phyloP scores from a whole-genome alignment of 2,329 filamentous ascomycete genomes.

The Moelleriella libera region DNA sequence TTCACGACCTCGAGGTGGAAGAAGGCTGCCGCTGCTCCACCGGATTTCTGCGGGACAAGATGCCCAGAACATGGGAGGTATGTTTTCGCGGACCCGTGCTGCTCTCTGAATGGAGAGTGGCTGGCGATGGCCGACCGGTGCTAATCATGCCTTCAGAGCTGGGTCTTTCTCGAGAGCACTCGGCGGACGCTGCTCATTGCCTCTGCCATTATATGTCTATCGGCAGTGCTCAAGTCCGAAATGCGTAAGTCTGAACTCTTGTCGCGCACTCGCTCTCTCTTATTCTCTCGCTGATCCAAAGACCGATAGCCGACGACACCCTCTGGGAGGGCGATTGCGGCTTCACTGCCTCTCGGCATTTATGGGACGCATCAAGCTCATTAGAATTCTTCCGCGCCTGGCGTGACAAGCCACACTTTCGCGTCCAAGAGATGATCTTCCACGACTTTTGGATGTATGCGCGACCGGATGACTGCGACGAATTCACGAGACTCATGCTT shows the following conservation, averaged over 20 bases:
- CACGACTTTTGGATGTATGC: conserved; percentile 22
- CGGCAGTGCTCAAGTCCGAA: conserved; percentile 17
- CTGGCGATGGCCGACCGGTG: not conserved
- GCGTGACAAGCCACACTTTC: conserved; percentile 25
- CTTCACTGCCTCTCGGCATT: conserved; percentile 25
- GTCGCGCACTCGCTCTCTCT: not conserved
- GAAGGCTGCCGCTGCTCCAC: conserved; percentile 7
- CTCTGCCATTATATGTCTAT: conserved; percentile 17
- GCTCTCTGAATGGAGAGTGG: too few relatives aligned
- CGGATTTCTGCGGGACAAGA: conserved; percentile 10
- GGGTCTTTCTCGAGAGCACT: conserved; percentile 27
- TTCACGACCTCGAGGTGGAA: conserved; percentile 17
- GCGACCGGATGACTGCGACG: conserved; percentile 21
- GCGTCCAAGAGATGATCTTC: conserved; percentile 19
- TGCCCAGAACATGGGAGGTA: conserved; percentile 28
- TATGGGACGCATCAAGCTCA: conserved; percentile 27
- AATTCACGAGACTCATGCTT: conserved; percentile 23
- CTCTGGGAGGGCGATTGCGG: conserved; percentile 5
- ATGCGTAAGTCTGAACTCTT: conserved; percentile 11
- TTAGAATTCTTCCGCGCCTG: conserved; percentile 27
- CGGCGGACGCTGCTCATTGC: conserved; percentile 22
- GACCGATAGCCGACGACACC: conserved; percentile 1
- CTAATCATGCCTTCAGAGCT: conserved; percentile 12
- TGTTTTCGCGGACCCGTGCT: conserved; percentile 1
- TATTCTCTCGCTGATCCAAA: not conserved